Evolutionary conservation across 805 yeast genomes (phyloP).

Genomic region (Ogataea minuta): DNA sequence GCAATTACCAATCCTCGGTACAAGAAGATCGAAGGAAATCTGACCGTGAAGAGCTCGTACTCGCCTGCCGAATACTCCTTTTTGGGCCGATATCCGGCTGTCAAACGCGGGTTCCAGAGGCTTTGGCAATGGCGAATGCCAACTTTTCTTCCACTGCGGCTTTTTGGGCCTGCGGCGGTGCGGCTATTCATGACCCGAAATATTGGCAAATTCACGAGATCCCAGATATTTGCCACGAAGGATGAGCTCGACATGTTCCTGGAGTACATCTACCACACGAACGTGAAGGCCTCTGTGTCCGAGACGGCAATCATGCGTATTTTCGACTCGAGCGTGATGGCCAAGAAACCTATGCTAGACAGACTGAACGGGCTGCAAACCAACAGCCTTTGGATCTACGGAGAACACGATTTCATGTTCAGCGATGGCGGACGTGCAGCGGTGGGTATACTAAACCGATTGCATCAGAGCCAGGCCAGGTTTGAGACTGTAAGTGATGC

Average conservation of each 20-base stretch:
- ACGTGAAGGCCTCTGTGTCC: slow-evolving; percentile 31
- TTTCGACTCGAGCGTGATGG: slow-evolving; percentile 57
- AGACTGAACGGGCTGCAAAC: slow-evolving; percentile 40
- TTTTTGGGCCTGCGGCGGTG: slow-evolving; percentile 40
- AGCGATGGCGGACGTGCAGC: slow-evolving; percentile 54
- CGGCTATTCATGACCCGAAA: slow-evolving; percentile 28
- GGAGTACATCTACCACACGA: slow-evolving; percentile 34
- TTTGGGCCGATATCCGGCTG: slow-evolving; percentile 45
- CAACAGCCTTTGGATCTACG: slow-evolving; percentile 52
- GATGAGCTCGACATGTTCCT: slow-evolving; percentile 32
- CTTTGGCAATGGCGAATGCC: slow-evolving; percentile 45
- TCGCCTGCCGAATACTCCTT: slow-evolving; percentile 46
- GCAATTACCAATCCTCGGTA: slow-evolving; percentile 48
- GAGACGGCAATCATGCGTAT: slow-evolving; percentile 44
- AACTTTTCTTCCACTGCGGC: slow-evolving; percentile 47
- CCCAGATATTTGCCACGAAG: slow-evolving; percentile 22
- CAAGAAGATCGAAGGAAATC: slow-evolving; percentile 4
- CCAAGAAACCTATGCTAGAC: slow-evolving; percentile 65
- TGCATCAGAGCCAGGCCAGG: slow-evolving; percentile 24
- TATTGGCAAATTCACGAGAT: slow-evolving; percentile 30
- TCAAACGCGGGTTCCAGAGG: slow-evolving; percentile 33
- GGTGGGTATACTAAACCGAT: slow-evolving; percentile 26
- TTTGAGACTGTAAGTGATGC: slow-evolving; percentile 49
- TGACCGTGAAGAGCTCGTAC: slow-evolving; percentile 34
- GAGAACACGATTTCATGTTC: slow-evolving; percentile 76